Evolutionary conservation across 306 rosid species (phyloP).

Genomic region (Vicia faba): DNA sequence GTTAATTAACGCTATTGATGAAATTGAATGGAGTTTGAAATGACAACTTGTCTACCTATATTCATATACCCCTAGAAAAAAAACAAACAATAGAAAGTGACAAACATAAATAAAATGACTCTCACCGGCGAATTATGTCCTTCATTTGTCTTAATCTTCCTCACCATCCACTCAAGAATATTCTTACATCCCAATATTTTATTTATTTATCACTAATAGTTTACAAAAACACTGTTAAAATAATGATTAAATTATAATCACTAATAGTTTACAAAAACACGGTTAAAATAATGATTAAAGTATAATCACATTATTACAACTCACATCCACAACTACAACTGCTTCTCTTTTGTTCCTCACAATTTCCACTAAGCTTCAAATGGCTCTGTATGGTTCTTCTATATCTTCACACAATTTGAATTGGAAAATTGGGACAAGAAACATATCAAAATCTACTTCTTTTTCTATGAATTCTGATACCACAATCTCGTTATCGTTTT

Average conservation of each 20-base stretch:
- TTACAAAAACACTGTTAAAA: no score
- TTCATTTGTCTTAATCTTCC: conserved; percentile 32
- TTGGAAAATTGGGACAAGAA: conserved; percentile 41
- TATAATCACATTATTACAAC: background rate
- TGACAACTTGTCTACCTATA: background rate
- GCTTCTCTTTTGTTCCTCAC: background rate
- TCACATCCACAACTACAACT: conserved; percentile 19
- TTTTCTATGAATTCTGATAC: conserved; percentile 24
- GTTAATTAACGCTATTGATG: no score
- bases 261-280: background rate
- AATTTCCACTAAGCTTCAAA: conserved; percentile 10
- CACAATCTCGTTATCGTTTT: conserved; percentile 51
- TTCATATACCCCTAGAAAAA: background rate
- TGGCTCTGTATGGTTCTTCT: conserved; percentile 65
- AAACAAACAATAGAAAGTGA: background rate
- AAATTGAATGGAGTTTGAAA: conserved; percentile 1
- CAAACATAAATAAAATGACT: background rate
- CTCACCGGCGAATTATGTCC: no score
- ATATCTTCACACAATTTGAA: conserved; percentile 60
- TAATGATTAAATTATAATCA: background rate
- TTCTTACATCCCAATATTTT: conserved; percentile 27
- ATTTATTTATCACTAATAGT: background rate
- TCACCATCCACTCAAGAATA: conserved; percentile 44
- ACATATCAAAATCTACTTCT: conserved; percentile 36
- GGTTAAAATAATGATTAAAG: background rate